Base-by-base conservation (phyloP, 441 rosid species). In the Erysimum cheiri region DNA sequence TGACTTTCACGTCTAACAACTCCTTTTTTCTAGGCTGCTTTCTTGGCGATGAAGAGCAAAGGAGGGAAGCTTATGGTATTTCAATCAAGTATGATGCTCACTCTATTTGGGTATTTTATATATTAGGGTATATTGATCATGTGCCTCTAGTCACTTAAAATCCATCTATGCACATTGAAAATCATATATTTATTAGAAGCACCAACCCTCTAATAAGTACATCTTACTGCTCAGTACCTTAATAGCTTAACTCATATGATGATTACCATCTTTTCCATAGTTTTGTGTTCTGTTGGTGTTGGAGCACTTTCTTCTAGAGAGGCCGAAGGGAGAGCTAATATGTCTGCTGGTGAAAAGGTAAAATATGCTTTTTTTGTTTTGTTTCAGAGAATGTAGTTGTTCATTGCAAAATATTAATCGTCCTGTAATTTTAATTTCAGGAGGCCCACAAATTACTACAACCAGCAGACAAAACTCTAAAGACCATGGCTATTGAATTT, bases 31-130 rank as follows among this genome's bases (percentile, higher is more conserved):
- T 88, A 96, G 98, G 98, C 97, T 69, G 91, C 92, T 68, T 96
- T 83, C 80, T 82, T 93, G 88, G 97, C 97, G 62, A 82, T 91
- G 93, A 91, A 89, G 80, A 88, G 81, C 75, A 88, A 84, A 71
- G 98, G 98, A 11, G 97, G 98, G 71, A 93, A 93, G 83, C 96
- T 93, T 64, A 61, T 93, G 84, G 96, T 91, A 62, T 91, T 91
- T 80, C 98, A 93, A 78, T 91, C 98, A 91, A 97, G 98, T 79
- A 80, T 72, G 88, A 52, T 65, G 4, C 47, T 35, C 29, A 40
- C 9, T 47, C 28, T 68, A 10, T 41, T 58, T 69, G 28, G 4
- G 47, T 46, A 35, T 41, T 62, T 62, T 22, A 44, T 69, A 10
- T 67, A 40, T 66, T 40, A 56, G 48, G 4, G 32, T 66, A 29